A percentile compares a stretch with the other conserved stretches of the same genome.
phyloP scores from a whole-genome alignment of 345 rosid species.

The Populus euphratica region DNA sequence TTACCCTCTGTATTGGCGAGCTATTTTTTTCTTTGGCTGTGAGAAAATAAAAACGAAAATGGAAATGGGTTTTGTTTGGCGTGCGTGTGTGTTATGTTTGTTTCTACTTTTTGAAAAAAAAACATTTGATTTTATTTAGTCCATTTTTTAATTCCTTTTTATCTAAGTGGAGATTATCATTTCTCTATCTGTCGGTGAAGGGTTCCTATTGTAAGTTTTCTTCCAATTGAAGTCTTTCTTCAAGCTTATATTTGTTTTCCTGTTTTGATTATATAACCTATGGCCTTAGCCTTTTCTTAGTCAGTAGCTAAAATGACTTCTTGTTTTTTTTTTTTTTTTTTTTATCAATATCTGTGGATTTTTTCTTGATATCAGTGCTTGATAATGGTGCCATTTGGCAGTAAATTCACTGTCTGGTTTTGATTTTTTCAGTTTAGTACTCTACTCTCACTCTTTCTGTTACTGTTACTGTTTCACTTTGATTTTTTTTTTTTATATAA shows the following conservation, averaged over 20 bases:
- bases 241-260: neutral
- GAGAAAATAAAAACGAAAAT: neutral
- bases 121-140: neutral
- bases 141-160: neutral
- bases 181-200: conserved; percentile 36
- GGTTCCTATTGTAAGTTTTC: conserved; percentile 19
- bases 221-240: conserved; percentile 12
- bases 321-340: neutral
- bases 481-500: neutral
- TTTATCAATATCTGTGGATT: neutral
- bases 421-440: neutral
- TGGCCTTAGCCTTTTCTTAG: neutral
- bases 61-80: neutral
- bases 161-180: conserved; percentile 2
- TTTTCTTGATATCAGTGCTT: neutral
- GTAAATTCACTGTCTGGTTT: neutral
- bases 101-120: conserved; percentile 3
- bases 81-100: conserved; percentile 5
- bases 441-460: neutral
- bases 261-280: conserved; percentile 3
- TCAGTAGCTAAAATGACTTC: neutral
- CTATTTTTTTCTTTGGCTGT: conserved; percentile 2
- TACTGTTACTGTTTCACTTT: neutral
- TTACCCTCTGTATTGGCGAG: neutral
- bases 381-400: neutral